Conservation (phyloP, 495 filamentous ascomycete genomes). For the Penicillium antarcticum region DNA sequence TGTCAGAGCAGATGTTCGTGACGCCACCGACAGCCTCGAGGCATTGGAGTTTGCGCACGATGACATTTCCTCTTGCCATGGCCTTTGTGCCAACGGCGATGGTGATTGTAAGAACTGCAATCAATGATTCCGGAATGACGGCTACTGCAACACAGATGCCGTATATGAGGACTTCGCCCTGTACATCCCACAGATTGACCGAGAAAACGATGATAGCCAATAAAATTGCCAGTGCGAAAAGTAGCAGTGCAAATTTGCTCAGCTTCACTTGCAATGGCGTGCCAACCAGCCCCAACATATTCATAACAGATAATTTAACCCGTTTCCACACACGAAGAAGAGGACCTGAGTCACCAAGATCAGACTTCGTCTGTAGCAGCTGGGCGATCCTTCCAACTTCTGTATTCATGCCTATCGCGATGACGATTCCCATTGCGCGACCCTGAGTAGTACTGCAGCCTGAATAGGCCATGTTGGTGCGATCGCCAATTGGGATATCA, state of each 20-base stretch:
- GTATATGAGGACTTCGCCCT: slow-evolving; percentile 75
- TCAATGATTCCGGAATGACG: slow-evolving; percentile 71
- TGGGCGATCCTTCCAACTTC: slow-evolving; percentile 82
- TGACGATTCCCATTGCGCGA: slow-evolving; percentile 60
- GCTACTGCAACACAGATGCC: slow-evolving; percentile 74
- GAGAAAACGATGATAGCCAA: slow-evolving; percentile 78
- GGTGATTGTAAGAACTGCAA: slow-evolving; percentile 71
- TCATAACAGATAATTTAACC: slow-evolving; percentile 52
- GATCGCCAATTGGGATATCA: slow-evolving; percentile 62
- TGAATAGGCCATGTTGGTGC: slow-evolving; percentile 66
- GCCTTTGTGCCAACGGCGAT: slow-evolving; percentile 68
- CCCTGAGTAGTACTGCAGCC: slow-evolving; percentile 69
- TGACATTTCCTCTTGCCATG: slow-evolving; percentile 74
- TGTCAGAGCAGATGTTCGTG: slow-evolving; percentile 87
- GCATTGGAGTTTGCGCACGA: slow-evolving; percentile 75
- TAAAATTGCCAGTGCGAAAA: slow-evolving; percentile 71
- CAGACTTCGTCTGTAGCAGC: slow-evolving; percentile 49
- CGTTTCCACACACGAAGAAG: slow-evolving; percentile 59
- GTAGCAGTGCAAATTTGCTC: slow-evolving; percentile 68
- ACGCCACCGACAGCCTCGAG: slow-evolving; percentile 81
- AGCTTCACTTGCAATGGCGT: slow-evolving; percentile 82
- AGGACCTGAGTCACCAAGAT: slow-evolving; percentile 59
- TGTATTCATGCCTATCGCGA: slow-evolving; percentile 74
- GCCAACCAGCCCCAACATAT: slow-evolving; percentile 71
- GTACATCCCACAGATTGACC: slow-evolving; percentile 66